Conservation (phyloP, 768 basidiomycete genomes). For the Mycena crocata region DNA sequence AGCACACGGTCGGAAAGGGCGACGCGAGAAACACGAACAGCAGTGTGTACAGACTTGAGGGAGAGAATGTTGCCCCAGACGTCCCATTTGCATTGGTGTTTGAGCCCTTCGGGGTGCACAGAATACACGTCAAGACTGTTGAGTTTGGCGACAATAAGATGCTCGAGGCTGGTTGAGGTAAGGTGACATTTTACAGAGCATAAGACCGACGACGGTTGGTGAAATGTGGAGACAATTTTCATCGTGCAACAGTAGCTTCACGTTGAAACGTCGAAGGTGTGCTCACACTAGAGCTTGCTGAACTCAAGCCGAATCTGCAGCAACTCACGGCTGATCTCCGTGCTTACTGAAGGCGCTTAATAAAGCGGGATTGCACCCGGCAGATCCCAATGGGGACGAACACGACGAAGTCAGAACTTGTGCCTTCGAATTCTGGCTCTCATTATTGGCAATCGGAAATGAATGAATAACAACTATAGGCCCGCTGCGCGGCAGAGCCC, state of each 20-base stretch:
- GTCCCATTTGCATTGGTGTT: conserved; percentile 67
- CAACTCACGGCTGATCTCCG: too few relatives aligned
- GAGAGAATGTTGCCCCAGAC: conserved; percentile 77
- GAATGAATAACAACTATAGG: too few relatives aligned
- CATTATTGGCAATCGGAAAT: too few relatives aligned
- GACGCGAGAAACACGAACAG: conserved; percentile 52
- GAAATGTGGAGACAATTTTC: conserved; percentile 81
- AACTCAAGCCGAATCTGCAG: too few relatives aligned
- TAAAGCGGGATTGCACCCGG: too few relatives aligned
- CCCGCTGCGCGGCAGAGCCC: too few relatives aligned
- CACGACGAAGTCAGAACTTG: too few relatives aligned
- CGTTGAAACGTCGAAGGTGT: too few relatives aligned
- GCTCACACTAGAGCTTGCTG: too few relatives aligned
- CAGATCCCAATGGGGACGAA: too few relatives aligned
- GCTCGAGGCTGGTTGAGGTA: conserved; percentile 63
- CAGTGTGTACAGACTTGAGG: conserved; percentile 64
- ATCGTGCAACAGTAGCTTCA: conserved; percentile 46
- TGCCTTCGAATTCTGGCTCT: too few relatives aligned
- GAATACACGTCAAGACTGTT: conserved; percentile 78
- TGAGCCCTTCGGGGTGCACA: conserved; percentile 68
- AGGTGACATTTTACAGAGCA: conserved; percentile 77
- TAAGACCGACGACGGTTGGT: conserved; percentile 78
- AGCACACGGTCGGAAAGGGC: conserved; percentile 14
- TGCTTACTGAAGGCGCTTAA: too few relatives aligned
- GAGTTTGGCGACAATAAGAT: conserved; percentile 76